Base-by-base conservation (phyloP, 495 filamentous ascomycete species). In the Annulohypoxylon maeteangense region DNA sequence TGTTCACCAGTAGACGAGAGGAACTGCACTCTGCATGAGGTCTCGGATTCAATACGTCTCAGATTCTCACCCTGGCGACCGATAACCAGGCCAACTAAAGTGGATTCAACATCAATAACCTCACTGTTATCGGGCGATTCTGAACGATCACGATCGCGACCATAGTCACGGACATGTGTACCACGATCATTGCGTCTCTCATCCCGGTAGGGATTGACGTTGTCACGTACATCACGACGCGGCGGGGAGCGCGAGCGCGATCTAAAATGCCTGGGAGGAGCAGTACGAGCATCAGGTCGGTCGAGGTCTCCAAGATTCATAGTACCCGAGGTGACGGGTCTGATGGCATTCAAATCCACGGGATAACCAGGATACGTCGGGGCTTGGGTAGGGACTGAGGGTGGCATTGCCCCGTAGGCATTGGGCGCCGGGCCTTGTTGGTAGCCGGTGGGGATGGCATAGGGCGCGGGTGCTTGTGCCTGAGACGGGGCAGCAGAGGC, bases 11-110 rank as follows among this genome's bases (percentile, higher is more conserved):
- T 84, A 10, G 90, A 86, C n/a, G 90, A 91, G 47, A 93, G 82
- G 77, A 95, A 95, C 78, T 95, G 92, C 8, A 95, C 92, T 56
- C 91, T 81, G 70, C 92, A 90, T 4, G 87, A 86, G 12, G 89
- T 92, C 62, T 93, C 90, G 16, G 85, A 76, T 75, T 95, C 92
- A 62, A 95, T 90, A 36, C 90, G 89, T 65, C 91, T 84, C 27
- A 95, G 81, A 61, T 93, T 95, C 77, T 95, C 92, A 53, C 92
- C 92, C 68, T 92, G 89, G 36, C 92, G 86, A 12, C 92, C 92
- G 71, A 95, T 95, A 75, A 95, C 93, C 8, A 95, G 81, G 25
- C 92, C 92, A 34, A 95, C 92, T 40, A 94, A 82, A 57, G 85
- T 87, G 4, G 90, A 90, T 70, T 95, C 92, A 64, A 95, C 92